Evolutionary conservation across 2,329 filamentous ascomycete genomes (phyloP).

Genomic region (Escovopsis weberi): DNA sequence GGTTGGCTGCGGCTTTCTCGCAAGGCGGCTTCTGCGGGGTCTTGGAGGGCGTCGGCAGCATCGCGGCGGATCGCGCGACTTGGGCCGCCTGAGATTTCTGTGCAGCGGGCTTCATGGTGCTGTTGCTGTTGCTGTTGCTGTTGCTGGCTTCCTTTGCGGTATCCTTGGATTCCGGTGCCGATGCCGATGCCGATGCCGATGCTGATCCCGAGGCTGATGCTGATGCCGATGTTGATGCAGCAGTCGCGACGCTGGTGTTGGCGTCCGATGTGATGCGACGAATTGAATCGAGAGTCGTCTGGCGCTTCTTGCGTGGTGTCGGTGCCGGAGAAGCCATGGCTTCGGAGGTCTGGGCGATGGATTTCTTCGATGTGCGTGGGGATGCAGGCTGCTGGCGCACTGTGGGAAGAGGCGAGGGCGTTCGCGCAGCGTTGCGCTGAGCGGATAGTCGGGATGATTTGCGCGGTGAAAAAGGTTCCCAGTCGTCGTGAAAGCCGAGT

Average conservation of each 20-base stretch:
- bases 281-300: constrained; percentile 30
- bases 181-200: constrained; percentile 25
- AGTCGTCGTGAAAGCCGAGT: constrained; percentile 52
- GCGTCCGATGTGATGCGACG: constrained; percentile 17
- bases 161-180: constrained; percentile 22
- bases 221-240: too few relatives aligned
- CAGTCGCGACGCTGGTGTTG: too few relatives aligned
- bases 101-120: too few relatives aligned
- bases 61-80: constrained; percentile 27
- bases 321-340: constrained; percentile 27
- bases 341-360: constrained; percentile 12
- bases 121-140: too few relatives aligned
- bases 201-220: constrained; percentile 9
- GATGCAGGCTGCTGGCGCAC: constrained; percentile 18
- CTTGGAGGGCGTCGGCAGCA: constrained; percentile 67
- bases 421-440: constrained; percentile 36
- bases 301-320: constrained; percentile 38
- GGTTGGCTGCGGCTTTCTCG: constrained; percentile 33
- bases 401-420: constrained; percentile 36
- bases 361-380: constrained; percentile 20
- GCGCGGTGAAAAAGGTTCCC: constrained; percentile 58
- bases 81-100: constrained; percentile 15
- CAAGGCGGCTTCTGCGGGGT: constrained; percentile 53
- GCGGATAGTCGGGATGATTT: constrained; percentile 52
- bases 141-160: too few relatives aligned